Base-by-base conservation (phyloP, 2,329 filamentous ascomycete species). In the Pseudogymnoascus sp. region DNA sequence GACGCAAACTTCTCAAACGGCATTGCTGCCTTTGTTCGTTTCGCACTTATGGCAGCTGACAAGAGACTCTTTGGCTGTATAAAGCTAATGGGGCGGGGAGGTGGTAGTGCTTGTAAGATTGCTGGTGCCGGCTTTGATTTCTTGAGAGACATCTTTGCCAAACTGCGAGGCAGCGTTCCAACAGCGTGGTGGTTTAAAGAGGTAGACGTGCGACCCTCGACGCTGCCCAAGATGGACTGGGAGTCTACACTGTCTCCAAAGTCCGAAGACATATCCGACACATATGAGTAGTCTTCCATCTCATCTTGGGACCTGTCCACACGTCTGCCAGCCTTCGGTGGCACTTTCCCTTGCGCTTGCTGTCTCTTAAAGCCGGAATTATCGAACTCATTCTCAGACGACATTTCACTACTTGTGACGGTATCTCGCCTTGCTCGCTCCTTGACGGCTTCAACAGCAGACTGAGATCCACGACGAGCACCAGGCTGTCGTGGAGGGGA, bases 401-500 rank as follows among this genome's bases (percentile, higher is more conserved):
- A 92, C 69, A 93, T 84, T 68, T 93, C 90, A 70, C 89, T 92
- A 75, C 89, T 91, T 1, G 90, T 92, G 56, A 90, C 86, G 0
- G 90, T 92, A 72, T 92, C 89, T 67, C 89, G 79, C 35, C 90
- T 79, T 1, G 86, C 80, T 14, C 89, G 79, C 74, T 88, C 86
- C 72, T 87, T 89, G 64, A 88, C 83, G 1, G 83, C 84, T 68
- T 90, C 88, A 25, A 91, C 75, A 0, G 87, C 84, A 18, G 88
- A 87, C 68, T 91, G 82, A 0, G 90, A 92, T 10, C 87, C 88
- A 67, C 88, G 80, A 16, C 88, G 79, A 16, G 75, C 69, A 68
- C 78, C 67, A 66, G 78, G 64, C 68, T 78, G 70, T 14, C 73
- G 71, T 5, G 78, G 76, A 1, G 92, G 92, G 59, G 93, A 97